Base-by-base conservation (phyloP, 2,329 filamentous ascomycete species). In the Orbilia javanica region DNA sequence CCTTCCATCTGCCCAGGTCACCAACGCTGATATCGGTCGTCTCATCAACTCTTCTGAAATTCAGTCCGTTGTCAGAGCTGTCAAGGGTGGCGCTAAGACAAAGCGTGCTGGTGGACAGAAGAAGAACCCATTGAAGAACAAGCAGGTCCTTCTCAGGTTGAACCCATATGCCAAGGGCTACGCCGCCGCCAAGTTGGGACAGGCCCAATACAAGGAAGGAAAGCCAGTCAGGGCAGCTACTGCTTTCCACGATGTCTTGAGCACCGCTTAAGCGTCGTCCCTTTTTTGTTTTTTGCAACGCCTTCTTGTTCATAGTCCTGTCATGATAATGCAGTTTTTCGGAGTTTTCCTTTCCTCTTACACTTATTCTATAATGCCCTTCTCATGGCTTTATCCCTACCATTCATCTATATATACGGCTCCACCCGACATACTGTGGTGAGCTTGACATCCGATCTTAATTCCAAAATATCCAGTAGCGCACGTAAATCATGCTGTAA, bases 51-150 rank as follows among this genome's bases (percentile, higher is more conserved):
- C 92, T 84, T 94, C 93, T 84, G 96, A 99, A 89, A 92, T 98
- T 86, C 96, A 99, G 91, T 93, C 91, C 86, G 95, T 97, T 78
- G 90, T 99, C 84, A 91, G 92, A 83, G 93, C 92, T 80, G 93
- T 94, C 86, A 96, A 94, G 89, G 96, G 96, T 83, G 90, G 92
- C 83, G 90, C 93, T 84, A 87, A 90, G 85, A 96, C 94, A 87
- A 97, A 97, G 91, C 93, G 96, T 85, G 87, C 89, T 82, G 87
- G 89, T 84, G 93, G 97, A 82, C 95, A 97, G 90, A 99, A 99
- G 94, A 98, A 98, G 94, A 99, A 99, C 90, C 96, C 96, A 84
- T 94, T 99, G 83, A 89, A 89, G 88, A 99, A 99, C 92, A 97
- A 94, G 91, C 96, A 98, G 90, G 92, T 99, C 82, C 90, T 97